A percentile compares a stretch with the other conserved stretches of the same genome.
Evolutionary conservation across 441 rosid species (phyloP).

Genomic region (Brassica balearica): DNA sequence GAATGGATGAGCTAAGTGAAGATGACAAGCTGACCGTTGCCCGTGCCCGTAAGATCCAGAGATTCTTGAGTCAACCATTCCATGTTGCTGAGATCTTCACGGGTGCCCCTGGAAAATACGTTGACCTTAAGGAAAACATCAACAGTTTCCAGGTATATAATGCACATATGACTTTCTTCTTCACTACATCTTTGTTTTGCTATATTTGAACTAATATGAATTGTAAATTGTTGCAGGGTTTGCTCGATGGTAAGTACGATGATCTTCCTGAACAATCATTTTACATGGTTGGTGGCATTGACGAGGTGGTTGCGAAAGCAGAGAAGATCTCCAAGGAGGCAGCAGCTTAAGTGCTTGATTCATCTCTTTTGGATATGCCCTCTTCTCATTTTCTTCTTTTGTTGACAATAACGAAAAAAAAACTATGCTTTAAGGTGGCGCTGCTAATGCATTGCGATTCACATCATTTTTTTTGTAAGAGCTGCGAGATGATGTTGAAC

Average conservation of each 20-base stretch:
- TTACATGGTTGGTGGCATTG: slow-evolving; percentile 99
- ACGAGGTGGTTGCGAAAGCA: slow-evolving; percentile 75
- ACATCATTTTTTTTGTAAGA: slow-evolving; percentile 34
- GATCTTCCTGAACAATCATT: slow-evolving; percentile 95
- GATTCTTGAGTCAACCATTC: slow-evolving; percentile 99
- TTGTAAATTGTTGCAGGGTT: background rate
- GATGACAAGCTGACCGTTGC: slow-evolving; percentile 97
- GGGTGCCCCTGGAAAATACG: slow-evolving; percentile 97
- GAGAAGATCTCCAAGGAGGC: slow-evolving; percentile 8
- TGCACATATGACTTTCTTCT: background rate
- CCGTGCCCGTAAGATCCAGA: slow-evolving; percentile 95
- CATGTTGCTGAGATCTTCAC: slow-evolving; percentile 99
- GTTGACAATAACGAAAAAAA: background rate
- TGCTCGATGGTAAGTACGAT: slow-evolving; percentile 81
- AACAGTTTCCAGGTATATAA: slow-evolving; percentile 97
- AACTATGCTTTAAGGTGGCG: background rate
- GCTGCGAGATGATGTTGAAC: slow-evolving; percentile 29
- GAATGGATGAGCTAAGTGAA: slow-evolving; percentile 99
- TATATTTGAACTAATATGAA: background rate
- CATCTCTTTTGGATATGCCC: background rate
- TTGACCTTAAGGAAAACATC: slow-evolving; percentile 90
- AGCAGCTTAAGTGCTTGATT: background rate
- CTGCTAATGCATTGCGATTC: slow-evolving; percentile 17
- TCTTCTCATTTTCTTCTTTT: background rate
- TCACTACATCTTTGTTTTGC: background rate